phyloP scores from a whole-genome alignment of 2,329 filamentous ascomycete genomes.

The Calonectria hongkongensis region DNA sequence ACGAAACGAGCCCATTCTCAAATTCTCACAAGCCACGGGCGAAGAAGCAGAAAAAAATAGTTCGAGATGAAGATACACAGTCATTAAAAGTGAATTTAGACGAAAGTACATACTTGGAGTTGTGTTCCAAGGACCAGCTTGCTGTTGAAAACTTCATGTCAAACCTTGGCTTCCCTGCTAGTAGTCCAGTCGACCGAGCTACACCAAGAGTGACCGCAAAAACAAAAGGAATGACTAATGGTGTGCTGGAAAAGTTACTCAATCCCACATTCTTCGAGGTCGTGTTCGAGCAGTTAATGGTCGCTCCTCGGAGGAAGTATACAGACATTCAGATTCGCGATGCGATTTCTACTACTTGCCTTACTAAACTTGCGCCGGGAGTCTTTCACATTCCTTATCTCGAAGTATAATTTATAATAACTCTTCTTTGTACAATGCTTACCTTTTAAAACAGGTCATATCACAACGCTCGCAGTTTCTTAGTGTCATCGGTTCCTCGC shows the following conservation, averaged over 20 bases:
- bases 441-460: slow-evolving; percentile 49
- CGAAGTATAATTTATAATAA: slow-evolving; percentile 50
- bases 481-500: slow-evolving; percentile 55
- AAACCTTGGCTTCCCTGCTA: slow-evolving; percentile 45
- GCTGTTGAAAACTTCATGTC: slow-evolving; percentile 57
- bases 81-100: neutral
- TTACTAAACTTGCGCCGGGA: slow-evolving; percentile 58
- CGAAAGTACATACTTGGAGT: slow-evolving; percentile 41
- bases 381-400: slow-evolving; percentile 62
- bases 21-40: neutral
- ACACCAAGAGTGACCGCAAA: neutral
- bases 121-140: slow-evolving; percentile 51
- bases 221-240: neutral
- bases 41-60: slow-evolving; percentile 42
- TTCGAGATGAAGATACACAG: neutral
- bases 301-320: slow-evolving; percentile 51
- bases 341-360: slow-evolving; percentile 45
- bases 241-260: slow-evolving; percentile 36
- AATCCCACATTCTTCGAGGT: slow-evolving; percentile 43
- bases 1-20: neutral
- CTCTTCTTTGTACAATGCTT: slow-evolving; percentile 8
- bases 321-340: slow-evolving; percentile 48
- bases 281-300: slow-evolving; percentile 53
- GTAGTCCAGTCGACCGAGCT: neutral
- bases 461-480: slow-evolving; percentile 54